Base-by-base conservation (phyloP, 1,139 yeast species). In the Suhomyces bribrorum region DNA sequence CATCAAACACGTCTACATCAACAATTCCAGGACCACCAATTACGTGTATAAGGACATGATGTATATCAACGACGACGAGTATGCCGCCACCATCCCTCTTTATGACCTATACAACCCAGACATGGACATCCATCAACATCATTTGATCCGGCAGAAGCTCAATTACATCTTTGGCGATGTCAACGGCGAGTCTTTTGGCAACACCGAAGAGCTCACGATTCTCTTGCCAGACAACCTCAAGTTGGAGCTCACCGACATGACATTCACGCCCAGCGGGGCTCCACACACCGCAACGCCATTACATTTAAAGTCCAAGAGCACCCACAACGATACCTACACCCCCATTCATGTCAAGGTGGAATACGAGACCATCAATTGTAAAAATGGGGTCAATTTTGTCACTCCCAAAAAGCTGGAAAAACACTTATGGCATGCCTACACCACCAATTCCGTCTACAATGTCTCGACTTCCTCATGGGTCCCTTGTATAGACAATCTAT, bases 401-500 rank as follows among this genome's bases (percentile, higher is more conserved):
- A 85, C 88, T 14, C 68, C 69, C 26, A 51, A 57, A 6, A 60
- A 60, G 27, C 54, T 62, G 4, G 69, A 68, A 22, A 68, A 58
- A 36, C 60, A 61, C 30, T 44, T 46, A 29, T 89, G 97, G 95
- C 95, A 86, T 54, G 95, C 87, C 1, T 89, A 85, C 59, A 90
- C 98, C 0, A 73, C 79, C 1, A 90, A 92, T 54, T 73, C 87
- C 3, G 90, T 88, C 18, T 66, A 81, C 33, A 89, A 89, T 14
- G 74, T 86, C 7, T 80, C 95, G 11, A 86, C 97, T 0, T 86
- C 96, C 2, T 83, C 89, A 14, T 94, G 99, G 98, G 86, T 92
- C 32, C 99, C 99, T 0, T 94, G 98, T 56, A 74, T 92, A 5
- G 97, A 94, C 50, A 87, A 86, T 33, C 60, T 89, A 26, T 85